These are phyloP conservation scores for Suzukiozyma palmioleophila DNA, from an alignment of 1,139 yeast species.

Conservation along the genomic window DNA sequence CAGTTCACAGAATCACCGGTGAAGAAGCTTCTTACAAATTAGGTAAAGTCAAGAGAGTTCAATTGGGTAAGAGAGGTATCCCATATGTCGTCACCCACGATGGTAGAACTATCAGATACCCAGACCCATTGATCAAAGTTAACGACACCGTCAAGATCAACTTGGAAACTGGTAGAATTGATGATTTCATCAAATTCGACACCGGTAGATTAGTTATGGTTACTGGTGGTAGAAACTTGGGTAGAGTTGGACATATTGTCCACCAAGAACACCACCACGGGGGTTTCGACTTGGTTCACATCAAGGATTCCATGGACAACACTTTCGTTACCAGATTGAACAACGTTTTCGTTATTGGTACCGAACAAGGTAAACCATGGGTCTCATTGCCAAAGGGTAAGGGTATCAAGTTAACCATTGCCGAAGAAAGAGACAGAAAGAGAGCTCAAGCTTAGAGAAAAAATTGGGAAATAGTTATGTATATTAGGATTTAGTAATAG, in stretches of 20 bases:
- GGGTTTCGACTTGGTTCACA: conserved; percentile 96
- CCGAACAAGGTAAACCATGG: conserved; percentile 91
- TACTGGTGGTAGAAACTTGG: conserved; percentile 99
- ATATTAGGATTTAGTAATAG: not conserved
- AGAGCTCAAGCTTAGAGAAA: conserved; percentile 51
- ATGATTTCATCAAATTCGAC: conserved; percentile 85
- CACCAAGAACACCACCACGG: conserved; percentile 99
- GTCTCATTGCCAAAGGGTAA: conserved; percentile 98
- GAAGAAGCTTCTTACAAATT: conserved; percentile 96
- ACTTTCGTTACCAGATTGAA: conserved; percentile 91
- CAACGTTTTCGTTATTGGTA: conserved; percentile 86
- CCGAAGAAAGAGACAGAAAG: conserved; percentile 99
- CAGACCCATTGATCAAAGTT: conserved; percentile 90
- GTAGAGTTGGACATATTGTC: conserved; percentile 93
- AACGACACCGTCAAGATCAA: conserved; percentile 95
- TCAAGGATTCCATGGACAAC: conserved; percentile 93
- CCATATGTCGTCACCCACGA: conserved; percentile 97
- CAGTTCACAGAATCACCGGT: conserved; percentile 95
- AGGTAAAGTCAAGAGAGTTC: conserved; percentile 93
- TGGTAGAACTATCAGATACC: conserved; percentile 98
- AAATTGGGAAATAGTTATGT: not conserved
- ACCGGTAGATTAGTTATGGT: conserved; percentile 91
- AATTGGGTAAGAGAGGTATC: conserved; percentile 92
- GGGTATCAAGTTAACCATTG: conserved; percentile 95
- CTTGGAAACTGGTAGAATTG: conserved; percentile 86